Base-by-base conservation (phyloP, 805 yeast genomes). In the Schwanniomyces vanrijiae region DNA sequence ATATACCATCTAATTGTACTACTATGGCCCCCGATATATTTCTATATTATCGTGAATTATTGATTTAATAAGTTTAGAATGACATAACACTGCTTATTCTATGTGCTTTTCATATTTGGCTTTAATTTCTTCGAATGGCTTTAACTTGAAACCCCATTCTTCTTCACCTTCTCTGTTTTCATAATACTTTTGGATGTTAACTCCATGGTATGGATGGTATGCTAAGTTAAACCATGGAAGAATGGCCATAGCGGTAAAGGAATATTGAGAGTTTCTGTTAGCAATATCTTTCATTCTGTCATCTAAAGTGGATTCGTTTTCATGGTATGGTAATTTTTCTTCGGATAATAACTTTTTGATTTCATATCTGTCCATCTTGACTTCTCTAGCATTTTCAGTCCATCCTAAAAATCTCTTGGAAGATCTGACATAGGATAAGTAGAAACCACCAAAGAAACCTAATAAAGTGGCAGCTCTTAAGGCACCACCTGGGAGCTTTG, bases 161-260 rank as follows among this genome's bases (percentile, higher is more conserved):
- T 79, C 83, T 63, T 79, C 84, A 41, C 84, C 84, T 5, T 78
- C 77, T 59, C 85, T 73, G 44, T 66, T 71, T 61, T 78, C 82
- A 50, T 76, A 76, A 52, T 83, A 85, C 59, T 75, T 82, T 59
- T 75, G 74, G 49, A 85, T 71, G 59, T 84, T 86, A 49, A 87
- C 82, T 21, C 92, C 94, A 66, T 88, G 96, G 71, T 82, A 84
- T 55, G 88, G 90, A 66, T 88, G 96, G 63, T 82, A 70, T 40
- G 83, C 90, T 52, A 86, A 71, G 69, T 89, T 89, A 75, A 89
- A 88, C 89, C 90, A 84, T 20, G 96, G 96, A 58, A 88, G 65
- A 50, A 86, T 61, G 46, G 82, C 78, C 56, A 84, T 62, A 46
- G 75, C 69, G 47, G 81, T 65, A 59, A 81, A 82, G 6, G 95